These are phyloP conservation scores for Enteropsectra breve DNA, from an alignment of 371 early-diverging fungal genomes.

Conservation along the genomic window DNA sequence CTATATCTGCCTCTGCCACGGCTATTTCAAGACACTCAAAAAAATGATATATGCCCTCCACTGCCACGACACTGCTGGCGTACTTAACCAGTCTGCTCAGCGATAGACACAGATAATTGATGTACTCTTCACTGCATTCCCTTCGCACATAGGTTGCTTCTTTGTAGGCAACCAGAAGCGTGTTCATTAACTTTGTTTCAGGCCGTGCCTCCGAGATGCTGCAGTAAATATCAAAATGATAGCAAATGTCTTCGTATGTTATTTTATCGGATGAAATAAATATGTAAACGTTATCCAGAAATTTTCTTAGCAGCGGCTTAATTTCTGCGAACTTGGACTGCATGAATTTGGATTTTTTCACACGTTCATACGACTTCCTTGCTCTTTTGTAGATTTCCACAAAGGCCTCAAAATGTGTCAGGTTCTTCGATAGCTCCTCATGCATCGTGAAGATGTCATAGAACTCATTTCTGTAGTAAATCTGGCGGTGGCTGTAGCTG, in stretches of 20 bases:
- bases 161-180: constrained; percentile 45
- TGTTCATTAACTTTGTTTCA: constrained; percentile 50
- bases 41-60: constrained; percentile 1
- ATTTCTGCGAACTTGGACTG: constrained; percentile 11
- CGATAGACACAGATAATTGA: background rate
- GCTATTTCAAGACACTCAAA: background rate
- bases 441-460: constrained; percentile 37
- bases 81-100: background rate
- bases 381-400: constrained; percentile 45
- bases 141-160: constrained; percentile 9
- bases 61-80: constrained; percentile 3
- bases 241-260: constrained; percentile 30
- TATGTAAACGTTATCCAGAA: constrained; percentile 40
- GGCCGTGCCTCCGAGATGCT: constrained; percentile 34
- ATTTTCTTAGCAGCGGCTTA: constrained; percentile 29
- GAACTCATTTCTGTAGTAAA: constrained; percentile 32
- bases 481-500: constrained; percentile 5
- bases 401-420: constrained; percentile 39
- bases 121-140: background rate
- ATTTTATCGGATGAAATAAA: constrained; percentile 31
- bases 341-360: constrained; percentile 30
- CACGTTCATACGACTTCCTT: constrained; percentile 11
- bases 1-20: background rate
- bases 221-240: constrained; percentile 52
- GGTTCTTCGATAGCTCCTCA: constrained; percentile 11